Evolutionary conservation across 352 stramenopile species (phyloP), one percentile per base, ranked within the genome.

Genomic region (Stramenopiles sp.): DNA sequence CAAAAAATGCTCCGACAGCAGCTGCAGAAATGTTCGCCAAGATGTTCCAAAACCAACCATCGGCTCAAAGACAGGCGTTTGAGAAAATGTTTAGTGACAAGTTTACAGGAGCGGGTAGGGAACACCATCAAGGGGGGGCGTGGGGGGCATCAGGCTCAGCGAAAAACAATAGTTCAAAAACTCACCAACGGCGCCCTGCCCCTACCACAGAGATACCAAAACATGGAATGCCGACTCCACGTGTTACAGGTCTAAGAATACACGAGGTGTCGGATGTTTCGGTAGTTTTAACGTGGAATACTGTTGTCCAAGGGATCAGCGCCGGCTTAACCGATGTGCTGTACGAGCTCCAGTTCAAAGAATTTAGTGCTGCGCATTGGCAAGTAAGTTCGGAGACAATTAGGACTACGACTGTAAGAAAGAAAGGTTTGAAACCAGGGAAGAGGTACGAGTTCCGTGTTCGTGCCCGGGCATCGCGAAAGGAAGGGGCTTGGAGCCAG

Each of bases 21-120:
- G 53, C 53, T 6, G 53, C 53, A 6, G 53, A 71, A 35, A 2
- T 71, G 12, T 71, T 71, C 35, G 53, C 53, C 6, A 71, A 71
- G 35, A 71, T 71, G 53, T 71, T 71, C 12, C 53, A 71, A 71
- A 2, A 71, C 4, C 53, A 71, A 71, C 33, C 53, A 71, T 33
- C 53, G 1, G 53, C 33, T 4, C 2, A 2, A 2, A 71, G 53
- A 33, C 4, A 2, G 4, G 53, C 53, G 6, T 71, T 71, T 6
- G 35, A 71, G 12, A 2, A 6, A 35, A 33, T 33, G 6, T 71
- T 71, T 71, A 33, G 31, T 6, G 35, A 71, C 2, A 71, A 71
- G 35, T 71, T 71, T 71, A 6, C 2, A 6, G 35, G 35, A 35
- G 53, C 12, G 2, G 35, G 35, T 35, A 33, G 31, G 35, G 35